These are phyloP conservation scores for Blastobotrys ciferrii DNA, from an alignment of 1,139 yeast species.

Conservation along the genomic window DNA sequence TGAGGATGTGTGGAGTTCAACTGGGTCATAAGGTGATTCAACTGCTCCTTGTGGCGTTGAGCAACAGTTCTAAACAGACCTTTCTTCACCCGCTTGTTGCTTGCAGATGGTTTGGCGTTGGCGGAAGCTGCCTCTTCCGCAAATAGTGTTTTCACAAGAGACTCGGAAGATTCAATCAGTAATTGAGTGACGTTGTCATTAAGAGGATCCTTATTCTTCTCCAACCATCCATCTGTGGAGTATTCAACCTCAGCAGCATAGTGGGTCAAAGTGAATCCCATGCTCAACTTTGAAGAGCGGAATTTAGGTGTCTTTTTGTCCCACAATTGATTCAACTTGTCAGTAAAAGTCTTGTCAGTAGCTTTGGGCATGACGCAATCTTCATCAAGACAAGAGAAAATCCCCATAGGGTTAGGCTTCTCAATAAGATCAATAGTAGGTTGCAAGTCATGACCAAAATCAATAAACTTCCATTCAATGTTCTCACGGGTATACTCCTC, in stretches of 20 bases:
- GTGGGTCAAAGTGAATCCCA: slow-evolving; percentile 73
- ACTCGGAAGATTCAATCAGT: slow-evolving; percentile 56
- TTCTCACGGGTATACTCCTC: slow-evolving; percentile 91
- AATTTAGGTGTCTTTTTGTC: slow-evolving; percentile 58
- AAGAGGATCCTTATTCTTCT: slow-evolving; percentile 91
- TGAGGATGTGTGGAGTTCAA: slow-evolving; percentile 86
- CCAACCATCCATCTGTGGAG: slow-evolving; percentile 88
- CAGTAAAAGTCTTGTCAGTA: slow-evolving; percentile 77
- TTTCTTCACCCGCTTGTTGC: slow-evolving; percentile 33
- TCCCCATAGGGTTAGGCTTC: slow-evolving; percentile 69
- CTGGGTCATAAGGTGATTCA: slow-evolving; percentile 67
- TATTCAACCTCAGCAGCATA: slow-evolving; percentile 96
- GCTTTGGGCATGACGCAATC: slow-evolving; percentile 95
- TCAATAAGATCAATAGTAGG: slow-evolving; percentile 94
- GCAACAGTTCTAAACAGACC: slow-evolving; percentile 78
- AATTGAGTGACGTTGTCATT: slow-evolving; percentile 67
- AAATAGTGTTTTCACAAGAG: slow-evolving; percentile 51
- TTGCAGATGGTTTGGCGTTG: slow-evolving; percentile 21
- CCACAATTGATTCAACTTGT: slow-evolving; percentile 69
- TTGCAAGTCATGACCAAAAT: slow-evolving; percentile 94
- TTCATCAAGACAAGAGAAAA: slow-evolving; percentile 87
- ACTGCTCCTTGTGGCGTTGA: slow-evolving; percentile 71
- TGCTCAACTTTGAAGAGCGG: slow-evolving; percentile 58
- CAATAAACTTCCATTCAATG: slow-evolving; percentile 94
- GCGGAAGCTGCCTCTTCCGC: slow-evolving; percentile 30